Evolutionary conservation across 371 early-diverging fungal genomes (phyloP).

Genomic region (Cokeromyces recurvatus): DNA sequence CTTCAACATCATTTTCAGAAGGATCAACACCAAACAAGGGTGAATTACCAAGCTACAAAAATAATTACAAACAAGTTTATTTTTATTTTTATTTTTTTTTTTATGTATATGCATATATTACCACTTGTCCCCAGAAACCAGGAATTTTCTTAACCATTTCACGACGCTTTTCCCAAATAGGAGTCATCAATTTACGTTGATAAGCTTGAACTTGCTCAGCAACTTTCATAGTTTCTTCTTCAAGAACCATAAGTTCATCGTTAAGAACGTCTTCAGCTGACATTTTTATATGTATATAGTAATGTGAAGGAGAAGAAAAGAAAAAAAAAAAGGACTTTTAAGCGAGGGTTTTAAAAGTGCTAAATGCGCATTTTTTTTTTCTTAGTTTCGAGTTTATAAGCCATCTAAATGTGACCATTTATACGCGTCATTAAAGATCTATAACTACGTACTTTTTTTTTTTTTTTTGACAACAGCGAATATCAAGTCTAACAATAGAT

Average conservation of each 20-base stretch:
- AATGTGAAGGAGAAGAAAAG: not conserved
- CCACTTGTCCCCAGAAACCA: conserved; percentile 50
- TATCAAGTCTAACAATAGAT: too few species aligned
- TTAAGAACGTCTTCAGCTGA: conserved; percentile 30
- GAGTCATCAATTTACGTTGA: conserved; percentile 45
- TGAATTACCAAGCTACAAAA: conserved; percentile 34
- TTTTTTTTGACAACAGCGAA: too few species aligned
- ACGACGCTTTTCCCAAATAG: conserved; percentile 55
- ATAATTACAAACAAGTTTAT: not conserved
- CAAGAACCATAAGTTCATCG: conserved; percentile 30
- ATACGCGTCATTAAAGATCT: too few species aligned
- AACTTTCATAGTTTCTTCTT: conserved; percentile 35
- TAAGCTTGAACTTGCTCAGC: conserved; percentile 31
- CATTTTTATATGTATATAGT: conserved; percentile 19
- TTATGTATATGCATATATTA: conserved; percentile 18
- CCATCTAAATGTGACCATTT: too few species aligned
- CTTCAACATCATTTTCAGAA: conserved; percentile 33
- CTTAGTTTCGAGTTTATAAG: not conserved
- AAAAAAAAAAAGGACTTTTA: conserved; percentile 2
- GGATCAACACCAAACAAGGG: conserved; percentile 13
- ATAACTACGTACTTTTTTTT: too few species aligned
- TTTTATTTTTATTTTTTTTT: too few species aligned
- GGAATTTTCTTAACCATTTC: conserved; percentile 53
- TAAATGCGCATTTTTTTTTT: conserved; percentile 7
- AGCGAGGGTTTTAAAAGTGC: too few species aligned